These are phyloP conservation scores for Alternaria sp. DNA, from an alignment of 2,329 filamentous ascomycete species.

Conservation along the genomic window DNA sequence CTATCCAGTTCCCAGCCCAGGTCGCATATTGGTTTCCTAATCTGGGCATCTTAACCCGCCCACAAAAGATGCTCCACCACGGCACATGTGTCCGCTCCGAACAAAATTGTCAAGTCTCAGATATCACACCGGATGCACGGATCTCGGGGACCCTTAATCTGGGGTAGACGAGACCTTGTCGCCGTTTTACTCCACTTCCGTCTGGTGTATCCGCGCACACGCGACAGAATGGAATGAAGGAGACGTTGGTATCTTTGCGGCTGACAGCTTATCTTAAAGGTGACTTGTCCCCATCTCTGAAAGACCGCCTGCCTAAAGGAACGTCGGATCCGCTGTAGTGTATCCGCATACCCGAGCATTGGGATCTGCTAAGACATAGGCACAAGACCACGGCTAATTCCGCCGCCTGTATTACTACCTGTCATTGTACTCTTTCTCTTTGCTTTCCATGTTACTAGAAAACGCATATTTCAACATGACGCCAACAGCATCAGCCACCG, in stretches of 20 bases:
- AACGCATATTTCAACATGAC: slow-evolving; percentile 22
- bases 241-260: not conserved
- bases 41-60: slow-evolving; percentile 19
- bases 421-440: slow-evolving; percentile 1
- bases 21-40: slow-evolving; percentile 19
- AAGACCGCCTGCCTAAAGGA: slow-evolving; percentile 9
- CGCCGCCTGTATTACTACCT: slow-evolving; percentile 3
- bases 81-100: slow-evolving; percentile 12
- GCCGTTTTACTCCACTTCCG: slow-evolving; percentile 24
- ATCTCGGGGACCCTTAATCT: slow-evolving; percentile 3
- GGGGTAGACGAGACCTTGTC: slow-evolving; percentile 15
- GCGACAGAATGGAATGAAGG: not conserved
- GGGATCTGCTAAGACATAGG: slow-evolving; percentile 9
- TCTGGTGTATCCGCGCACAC: slow-evolving; percentile 19
- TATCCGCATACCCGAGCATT: slow-evolving; percentile 17
- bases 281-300: slow-evolving; percentile 5
- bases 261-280: slow-evolving; percentile 12
- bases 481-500: slow-evolving; percentile 22
- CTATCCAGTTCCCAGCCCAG: slow-evolving; percentile 9
- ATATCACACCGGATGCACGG: slow-evolving; percentile 4
- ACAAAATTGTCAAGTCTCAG: slow-evolving; percentile 8
- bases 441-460: slow-evolving; percentile 5
- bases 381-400: slow-evolving; percentile 17
- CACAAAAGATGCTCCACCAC: slow-evolving; percentile 20
- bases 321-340: slow-evolving; percentile 10